phyloP scores from a whole-genome alignment of 2,329 filamentous ascomycete genomes.

The Colletotrichum musae region DNA sequence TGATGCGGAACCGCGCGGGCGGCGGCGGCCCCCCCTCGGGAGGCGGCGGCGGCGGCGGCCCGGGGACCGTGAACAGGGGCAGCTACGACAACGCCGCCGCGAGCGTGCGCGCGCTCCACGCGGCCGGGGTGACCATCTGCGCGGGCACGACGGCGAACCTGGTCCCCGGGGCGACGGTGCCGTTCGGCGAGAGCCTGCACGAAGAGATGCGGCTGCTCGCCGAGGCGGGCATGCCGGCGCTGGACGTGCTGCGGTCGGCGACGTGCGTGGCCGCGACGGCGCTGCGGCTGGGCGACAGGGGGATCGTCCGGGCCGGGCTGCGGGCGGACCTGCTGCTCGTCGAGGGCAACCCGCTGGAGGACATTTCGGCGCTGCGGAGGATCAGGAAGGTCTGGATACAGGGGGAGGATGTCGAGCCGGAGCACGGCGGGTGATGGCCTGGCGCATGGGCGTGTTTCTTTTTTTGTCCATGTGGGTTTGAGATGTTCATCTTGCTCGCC shows the following conservation, averaged over 20 bases:
- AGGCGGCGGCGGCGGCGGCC: neutral
- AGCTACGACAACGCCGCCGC: constrained; percentile 45
- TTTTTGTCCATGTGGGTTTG: too few species aligned
- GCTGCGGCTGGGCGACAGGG: constrained; percentile 47
- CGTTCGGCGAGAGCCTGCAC: constrained; percentile 44
- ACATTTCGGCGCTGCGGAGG: constrained; percentile 46
- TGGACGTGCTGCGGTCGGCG: constrained; percentile 43
- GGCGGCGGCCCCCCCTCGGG: neutral
- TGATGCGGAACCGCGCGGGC: constrained; percentile 27
- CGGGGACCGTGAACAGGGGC: constrained; percentile 9
- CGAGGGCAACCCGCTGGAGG: constrained; percentile 46
- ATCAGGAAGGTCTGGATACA: constrained; percentile 48
- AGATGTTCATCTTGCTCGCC: too few species aligned
- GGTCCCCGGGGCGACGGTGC: constrained; percentile 25
- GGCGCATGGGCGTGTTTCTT: too few species aligned
- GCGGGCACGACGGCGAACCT: constrained; percentile 51
- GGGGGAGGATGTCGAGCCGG: constrained; percentile 43
- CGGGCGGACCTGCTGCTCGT: constrained; percentile 51
- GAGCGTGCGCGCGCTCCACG: constrained; percentile 46
- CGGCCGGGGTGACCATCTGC: constrained; percentile 48
- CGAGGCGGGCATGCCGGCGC: constrained; percentile 41
- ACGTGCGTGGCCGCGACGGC: constrained; percentile 41
- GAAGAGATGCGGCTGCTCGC: constrained; percentile 45
- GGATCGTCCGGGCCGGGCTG: constrained; percentile 43
- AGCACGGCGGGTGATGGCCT: neutral